Evolutionary conservation across 441 rosid genomes (phyloP), one percentile per base, ranked within the genome.

Genomic region (Pelargonium fulgidum): DNA sequence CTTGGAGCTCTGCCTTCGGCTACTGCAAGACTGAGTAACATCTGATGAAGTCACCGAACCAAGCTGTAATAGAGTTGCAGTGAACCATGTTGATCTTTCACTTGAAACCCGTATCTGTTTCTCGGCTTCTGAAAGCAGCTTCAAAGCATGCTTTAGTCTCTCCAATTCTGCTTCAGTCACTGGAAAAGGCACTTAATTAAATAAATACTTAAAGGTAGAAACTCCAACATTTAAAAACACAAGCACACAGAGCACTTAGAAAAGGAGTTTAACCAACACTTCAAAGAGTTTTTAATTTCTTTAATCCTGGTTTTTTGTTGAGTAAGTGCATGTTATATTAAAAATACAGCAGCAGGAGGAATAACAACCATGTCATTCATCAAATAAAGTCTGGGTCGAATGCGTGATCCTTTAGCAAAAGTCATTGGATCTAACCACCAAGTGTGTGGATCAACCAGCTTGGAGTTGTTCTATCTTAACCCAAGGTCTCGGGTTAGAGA

Each of bases 21-120:
- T 90, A 82, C 98, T 84, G 76, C 90, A 84, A 62, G 96, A 84
- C 75, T 78, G 89, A 68, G 88, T 84, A 64, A 85, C 72, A 54
- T 92, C 96, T 36, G 88, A 88, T 42, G 97, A 92, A 77, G 92
- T 85, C 76, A 86, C 77, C 2, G 96, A 92, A 63, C 98, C 96
- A 68, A 94, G 96, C 87, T 92, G 99, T 68, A 95, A 81, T 41
- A 95, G 83, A 20, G 97, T 89, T 13, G 98, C 97, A 2, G 96
- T 90, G 85, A 95, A 92, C 99, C 99, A 95, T 24, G 96, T 95
- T 52, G 96, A 90, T 66, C 96, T 95, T 78, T 95, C 99, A 76
- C 82, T 95, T 54, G 97, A 86, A 73, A 87, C 85, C 69, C 96
- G 76, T 45, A 95, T 79, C 77, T 90, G 99, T 77, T 90, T 95